A percentile compares a stretch with the other conserved stretches of the same genome.
These are phyloP conservation scores for Pestalotiopsis sp. DNA, from an alignment of 2,329 filamentous ascomycete species.

Conservation along the genomic window DNA sequence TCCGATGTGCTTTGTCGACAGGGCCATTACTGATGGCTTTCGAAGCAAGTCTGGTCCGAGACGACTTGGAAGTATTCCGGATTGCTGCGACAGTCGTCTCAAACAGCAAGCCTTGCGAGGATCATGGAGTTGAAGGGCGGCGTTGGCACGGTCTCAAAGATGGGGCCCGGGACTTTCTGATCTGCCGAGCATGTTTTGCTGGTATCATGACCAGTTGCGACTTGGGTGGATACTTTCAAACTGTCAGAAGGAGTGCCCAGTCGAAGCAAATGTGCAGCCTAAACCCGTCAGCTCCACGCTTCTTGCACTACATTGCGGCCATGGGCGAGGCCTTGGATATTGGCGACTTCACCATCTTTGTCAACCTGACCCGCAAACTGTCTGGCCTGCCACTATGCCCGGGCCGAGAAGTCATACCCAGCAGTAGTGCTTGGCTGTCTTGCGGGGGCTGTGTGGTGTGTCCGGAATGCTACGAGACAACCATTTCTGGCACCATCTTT, in stretches of 20 bases:
- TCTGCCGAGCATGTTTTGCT: slow-evolving; percentile 10
- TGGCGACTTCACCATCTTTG: slow-evolving; percentile 11
- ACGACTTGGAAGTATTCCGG: slow-evolving; percentile 7
- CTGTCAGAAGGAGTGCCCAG: not conserved
- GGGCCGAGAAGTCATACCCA: not conserved
- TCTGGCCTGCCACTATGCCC: not conserved
- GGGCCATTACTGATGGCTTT: slow-evolving; percentile 5
- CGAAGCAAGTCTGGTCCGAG: not conserved
- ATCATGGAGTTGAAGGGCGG: not conserved
- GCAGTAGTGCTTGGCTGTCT: not conserved
- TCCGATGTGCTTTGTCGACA: not conserved
- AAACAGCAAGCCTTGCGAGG: not conserved
- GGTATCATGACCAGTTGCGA: slow-evolving; percentile 9
- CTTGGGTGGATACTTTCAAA: slow-evolving; percentile 5
- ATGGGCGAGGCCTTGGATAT: slow-evolving; percentile 9
- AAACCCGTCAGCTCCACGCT: not conserved
- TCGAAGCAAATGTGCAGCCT: slow-evolving; percentile 1
- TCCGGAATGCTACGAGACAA: slow-evolving; percentile 9
- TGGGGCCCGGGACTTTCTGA: not conserved
- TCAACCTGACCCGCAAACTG: not conserved
- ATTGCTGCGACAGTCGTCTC: not conserved
- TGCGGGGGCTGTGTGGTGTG: slow-evolving; percentile 5
- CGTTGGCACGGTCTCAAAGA: slow-evolving; percentile 8
- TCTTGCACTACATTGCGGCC: not conserved
- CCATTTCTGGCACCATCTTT: not conserved